phyloP scores from a whole-genome alignment of 2,329 filamentous ascomycete genomes.

The Conoideocrella luteorostrata region DNA sequence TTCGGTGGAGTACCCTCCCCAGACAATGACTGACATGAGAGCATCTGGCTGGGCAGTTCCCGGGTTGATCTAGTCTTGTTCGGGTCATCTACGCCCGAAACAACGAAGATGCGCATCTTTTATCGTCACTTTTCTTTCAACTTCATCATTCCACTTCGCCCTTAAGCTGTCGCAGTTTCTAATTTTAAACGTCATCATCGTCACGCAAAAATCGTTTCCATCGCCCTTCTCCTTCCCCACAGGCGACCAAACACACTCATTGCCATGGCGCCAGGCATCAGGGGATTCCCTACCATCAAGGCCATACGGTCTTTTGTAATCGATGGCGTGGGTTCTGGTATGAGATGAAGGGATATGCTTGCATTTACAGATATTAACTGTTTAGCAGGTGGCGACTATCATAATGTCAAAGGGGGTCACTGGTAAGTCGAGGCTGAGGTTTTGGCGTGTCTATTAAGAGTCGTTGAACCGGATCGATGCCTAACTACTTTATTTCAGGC shows the following conservation, averaged over 20 bases:
- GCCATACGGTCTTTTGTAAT: slow-evolving; percentile 68
- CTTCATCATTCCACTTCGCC: no score
- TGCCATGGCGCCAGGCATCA: slow-evolving; percentile 23
- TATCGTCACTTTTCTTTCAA: no score
- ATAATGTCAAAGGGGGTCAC: slow-evolving; percentile 76
- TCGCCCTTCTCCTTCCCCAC: no score
- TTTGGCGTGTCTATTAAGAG: no score
- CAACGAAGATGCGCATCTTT: no score
- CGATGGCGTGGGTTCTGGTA: slow-evolving; percentile 26
- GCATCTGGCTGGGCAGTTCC: no score
- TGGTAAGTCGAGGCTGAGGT: slow-evolving; percentile 55
- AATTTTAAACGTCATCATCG: no score
- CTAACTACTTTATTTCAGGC: slow-evolving; percentile 51
- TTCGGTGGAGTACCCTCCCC: no score
- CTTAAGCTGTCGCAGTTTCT: no score
- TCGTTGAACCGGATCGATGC: neutral
- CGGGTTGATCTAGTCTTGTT: slow-evolving; percentile 9
- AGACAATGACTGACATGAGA: no score
- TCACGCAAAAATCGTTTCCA: no score
- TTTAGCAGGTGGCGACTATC: slow-evolving; percentile 67
- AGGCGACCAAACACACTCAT: no score
- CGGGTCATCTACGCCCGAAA: slow-evolving; percentile 12
- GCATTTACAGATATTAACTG: neutral
- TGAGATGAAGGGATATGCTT: neutral
- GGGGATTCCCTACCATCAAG: slow-evolving; percentile 68